Percentiles rank a stretch among this genome's conserved stretches.
Evolutionary conservation across 1,284 basidiomycete genomes (phyloP).

Genomic region (Boletus mariae): DNA sequence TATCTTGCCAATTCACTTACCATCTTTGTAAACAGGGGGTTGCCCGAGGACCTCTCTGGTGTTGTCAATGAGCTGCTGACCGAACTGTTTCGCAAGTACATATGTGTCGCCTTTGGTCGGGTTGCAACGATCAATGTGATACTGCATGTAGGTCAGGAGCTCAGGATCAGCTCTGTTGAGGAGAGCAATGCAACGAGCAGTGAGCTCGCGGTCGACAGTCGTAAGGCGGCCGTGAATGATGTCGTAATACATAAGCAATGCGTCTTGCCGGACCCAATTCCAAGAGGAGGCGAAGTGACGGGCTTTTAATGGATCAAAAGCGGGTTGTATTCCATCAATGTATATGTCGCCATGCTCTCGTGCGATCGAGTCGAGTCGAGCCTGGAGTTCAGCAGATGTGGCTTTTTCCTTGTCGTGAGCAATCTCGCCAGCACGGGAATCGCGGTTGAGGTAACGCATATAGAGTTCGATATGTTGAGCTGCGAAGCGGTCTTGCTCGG

Average conservation of each 20-base stretch:
- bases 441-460: conserved; percentile 93
- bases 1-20: conserved; percentile 42
- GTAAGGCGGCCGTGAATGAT: conserved; percentile 94
- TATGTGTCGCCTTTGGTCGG: conserved; percentile 87
- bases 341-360: conserved; percentile 92
- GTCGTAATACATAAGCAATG: conserved; percentile 94
- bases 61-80: conserved; percentile 94
- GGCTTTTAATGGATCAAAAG: conserved; percentile 93
- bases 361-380: conserved; percentile 82
- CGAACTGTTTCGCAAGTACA: conserved; percentile 93
- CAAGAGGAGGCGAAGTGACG: conserved; percentile 97
- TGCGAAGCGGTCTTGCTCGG: conserved; percentile 90
- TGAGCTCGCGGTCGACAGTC: conserved; percentile 91
- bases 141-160: conserved; percentile 92
- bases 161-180: conserved; percentile 96
- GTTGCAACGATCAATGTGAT: conserved; percentile 85
- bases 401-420: conserved; percentile 85
- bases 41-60: conserved; percentile 81
- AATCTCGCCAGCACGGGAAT: conserved; percentile 89
- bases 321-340: conserved; percentile 91
- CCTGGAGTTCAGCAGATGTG: conserved; percentile 70
- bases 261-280: conserved; percentile 99
- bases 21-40: conserved; percentile 90
- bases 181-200: conserved; percentile 94
- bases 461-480: conserved; percentile 93